Evolutionary conservation across 2,329 filamentous ascomycete genomes (phyloP), one percentile per base, ranked within the genome.

Genomic region (Ascochyta rabiei): DNA sequence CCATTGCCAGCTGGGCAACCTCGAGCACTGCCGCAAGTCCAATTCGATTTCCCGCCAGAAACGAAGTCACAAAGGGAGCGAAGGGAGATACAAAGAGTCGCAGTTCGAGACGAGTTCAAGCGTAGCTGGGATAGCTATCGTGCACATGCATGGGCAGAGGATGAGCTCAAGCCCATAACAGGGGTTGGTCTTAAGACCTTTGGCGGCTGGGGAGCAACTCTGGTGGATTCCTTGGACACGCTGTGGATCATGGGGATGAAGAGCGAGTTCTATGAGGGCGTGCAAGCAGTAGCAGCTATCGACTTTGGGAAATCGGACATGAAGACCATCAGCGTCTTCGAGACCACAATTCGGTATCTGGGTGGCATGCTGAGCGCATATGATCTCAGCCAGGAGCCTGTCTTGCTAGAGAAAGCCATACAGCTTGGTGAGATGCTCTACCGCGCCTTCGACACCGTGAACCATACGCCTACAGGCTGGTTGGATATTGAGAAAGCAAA

Each of bases 191-290:
- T 68, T n/a, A 69, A 79, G 57, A 69, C 72, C 6, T 81, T 80
- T 58, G 79, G 79, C 6, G 79, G 79, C 30, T 81, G 79, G 79
- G 78, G 74, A 19, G 79, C 78, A 9, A 80, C 74, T 19, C 56
- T 81, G 23, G 77, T 81, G 12, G 78, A 80, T 58, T 74, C 75
- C 21, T 65, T 80, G 21, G 79, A 80, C 54, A 79, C 75, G 4
- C 66, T 81, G 10, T 81, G 77, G 77, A 80, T 80, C 44, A 80
- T 80, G 77, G 78, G 72, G 7, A 60, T 80, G 57, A 79, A 78
- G 49, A 69, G 76, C 2, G 79, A 82, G 18, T 82, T 81, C 50
- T 70, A 77, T 33, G 73, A 79, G 40, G 79, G 79, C 1, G 78
- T 81, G 1, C 64, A 72, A 33, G 77, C 76, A n/a, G 71, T 78